Evolutionary conservation across 2,329 filamentous ascomycete species (phyloP), one percentile per base, ranked within the genome.

Genomic region (Blastomyces emzantsi): DNA sequence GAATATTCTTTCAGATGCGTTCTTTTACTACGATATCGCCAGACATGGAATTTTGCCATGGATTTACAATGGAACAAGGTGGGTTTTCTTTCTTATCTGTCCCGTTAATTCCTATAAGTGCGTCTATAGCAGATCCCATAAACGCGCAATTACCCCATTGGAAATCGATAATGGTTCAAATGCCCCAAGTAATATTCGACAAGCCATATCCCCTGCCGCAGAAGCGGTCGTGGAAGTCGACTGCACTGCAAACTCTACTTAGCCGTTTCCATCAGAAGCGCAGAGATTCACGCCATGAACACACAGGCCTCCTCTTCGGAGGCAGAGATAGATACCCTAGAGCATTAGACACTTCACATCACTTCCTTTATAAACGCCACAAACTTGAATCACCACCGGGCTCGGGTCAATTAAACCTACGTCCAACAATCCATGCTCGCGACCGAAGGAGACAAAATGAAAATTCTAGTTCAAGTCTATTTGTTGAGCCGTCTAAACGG

Each of bases 131-230:
- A 43, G 33, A 25, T 1, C n/a, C 36, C 8, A 58, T 11, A 22
- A 36, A 58, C 11, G 36, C 2, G 41, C 13, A 43, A 43, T 28
- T 52, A 39, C 17, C 1, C 25, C 22, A 7, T 36, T 47, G 36
- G 22, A 57, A 3, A 28, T 28, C 49, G 43, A 39, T n/a, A 13
- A 61, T 30, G 8, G 22, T 28, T 33, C n/a, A 60, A n/a, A 60
- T 60, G 57, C 19, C 57, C 33, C 41, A n/a, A 25, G 22, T 60
- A 60, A 36, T 28, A 9, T 60, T 60, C 22, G 60, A 62, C 19
- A 55, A 41, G 13, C 60, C 47, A 22, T 62, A 55, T 62, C 60
- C 47, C 7, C 17, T 19, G 33, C 45, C 30, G 22, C 47, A 43
- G n/a, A 41, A 62, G 49, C 51, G n/a, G 51, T 28, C 22, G 39